phyloP scores from a whole-genome alignment of 306 rosid genomes.

The Lathyrus aphaca region DNA sequence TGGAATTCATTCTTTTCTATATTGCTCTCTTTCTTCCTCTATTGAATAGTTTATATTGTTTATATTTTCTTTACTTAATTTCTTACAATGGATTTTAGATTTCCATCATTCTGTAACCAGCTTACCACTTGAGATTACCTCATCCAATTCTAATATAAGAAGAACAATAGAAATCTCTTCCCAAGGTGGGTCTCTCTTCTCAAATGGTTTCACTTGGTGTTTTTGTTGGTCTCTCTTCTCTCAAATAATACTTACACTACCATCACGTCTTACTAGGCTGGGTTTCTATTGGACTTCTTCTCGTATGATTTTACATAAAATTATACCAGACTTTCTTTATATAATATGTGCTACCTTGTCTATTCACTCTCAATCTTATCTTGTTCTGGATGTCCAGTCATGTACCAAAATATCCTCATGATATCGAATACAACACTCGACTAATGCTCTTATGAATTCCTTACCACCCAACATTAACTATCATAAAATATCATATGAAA shows the following conservation, averaged over 20 bases:
- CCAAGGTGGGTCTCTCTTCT: background rate
- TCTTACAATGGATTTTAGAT: too few species aligned
- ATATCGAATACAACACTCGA: background rate
- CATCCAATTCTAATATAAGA: constrained; percentile 8
- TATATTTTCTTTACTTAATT: too few species aligned
- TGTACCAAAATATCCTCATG: background rate
- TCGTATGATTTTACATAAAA: background rate
- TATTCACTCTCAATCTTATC: background rate
- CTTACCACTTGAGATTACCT: constrained; percentile 29
- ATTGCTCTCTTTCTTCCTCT: too few species aligned
- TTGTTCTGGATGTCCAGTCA: constrained; percentile 3
- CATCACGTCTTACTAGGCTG: background rate
- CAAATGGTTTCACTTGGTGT: background rate
- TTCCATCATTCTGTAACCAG: background rate
- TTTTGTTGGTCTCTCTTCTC: background rate
- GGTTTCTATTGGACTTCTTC: constrained; percentile 8
- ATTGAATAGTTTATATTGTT: too few species aligned
- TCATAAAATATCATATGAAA: background rate
- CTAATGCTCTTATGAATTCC: background rate
- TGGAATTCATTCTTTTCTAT: too few species aligned
- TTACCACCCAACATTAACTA: background rate
- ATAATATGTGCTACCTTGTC: background rate
- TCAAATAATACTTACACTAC: background rate
- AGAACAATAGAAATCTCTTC: background rate
- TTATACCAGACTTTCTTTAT: constrained; percentile 3